Evolutionary conservation across 768 basidiomycete species (phyloP).

Genomic region (Suillus paluster): DNA sequence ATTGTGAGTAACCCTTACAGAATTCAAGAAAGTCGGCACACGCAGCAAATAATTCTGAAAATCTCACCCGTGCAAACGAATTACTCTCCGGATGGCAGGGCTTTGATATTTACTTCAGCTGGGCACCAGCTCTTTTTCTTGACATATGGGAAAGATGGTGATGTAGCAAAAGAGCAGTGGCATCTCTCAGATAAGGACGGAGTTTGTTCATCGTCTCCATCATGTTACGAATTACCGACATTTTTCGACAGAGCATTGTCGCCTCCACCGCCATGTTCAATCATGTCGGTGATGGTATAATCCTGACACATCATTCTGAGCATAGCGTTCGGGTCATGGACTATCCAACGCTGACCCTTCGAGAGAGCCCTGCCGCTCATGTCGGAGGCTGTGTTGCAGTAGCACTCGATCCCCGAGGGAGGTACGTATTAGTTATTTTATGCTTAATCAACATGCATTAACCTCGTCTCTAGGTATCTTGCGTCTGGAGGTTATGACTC

Average conservation of each 20-base stretch:
- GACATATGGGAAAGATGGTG: slow-evolving; percentile 56
- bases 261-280: slow-evolving; percentile 76
- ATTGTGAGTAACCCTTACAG: slow-evolving; percentile 13
- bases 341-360: slow-evolving; percentile 61
- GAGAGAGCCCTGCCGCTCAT: slow-evolving; percentile 73
- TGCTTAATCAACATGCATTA: neutral
- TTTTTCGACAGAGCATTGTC: slow-evolving; percentile 44
- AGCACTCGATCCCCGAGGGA: slow-evolving; percentile 80
- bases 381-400: slow-evolving; percentile 80
- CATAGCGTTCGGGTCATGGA: slow-evolving; percentile 71
- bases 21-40: slow-evolving; percentile 65
- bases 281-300: slow-evolving; percentile 71
- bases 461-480: slow-evolving; percentile 55
- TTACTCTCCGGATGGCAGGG: slow-evolving; percentile 75
- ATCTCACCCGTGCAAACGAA: slow-evolving; percentile 65
- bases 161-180: slow-evolving; percentile 58
- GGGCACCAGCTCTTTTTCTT: slow-evolving; percentile 66
- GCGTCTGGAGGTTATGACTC: slow-evolving; percentile 83
- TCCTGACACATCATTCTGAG: slow-evolving; percentile 66
- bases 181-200: slow-evolving; percentile 38
- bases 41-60: slow-evolving; percentile 63
- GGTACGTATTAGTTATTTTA: slow-evolving; percentile 38
- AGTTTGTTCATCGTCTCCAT: slow-evolving; percentile 10
- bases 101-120: slow-evolving; percentile 64
- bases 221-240: neutral